Evolutionary conservation across 768 basidiomycete species (phyloP).

Genomic region (Rhizopogon vulgaris): DNA sequence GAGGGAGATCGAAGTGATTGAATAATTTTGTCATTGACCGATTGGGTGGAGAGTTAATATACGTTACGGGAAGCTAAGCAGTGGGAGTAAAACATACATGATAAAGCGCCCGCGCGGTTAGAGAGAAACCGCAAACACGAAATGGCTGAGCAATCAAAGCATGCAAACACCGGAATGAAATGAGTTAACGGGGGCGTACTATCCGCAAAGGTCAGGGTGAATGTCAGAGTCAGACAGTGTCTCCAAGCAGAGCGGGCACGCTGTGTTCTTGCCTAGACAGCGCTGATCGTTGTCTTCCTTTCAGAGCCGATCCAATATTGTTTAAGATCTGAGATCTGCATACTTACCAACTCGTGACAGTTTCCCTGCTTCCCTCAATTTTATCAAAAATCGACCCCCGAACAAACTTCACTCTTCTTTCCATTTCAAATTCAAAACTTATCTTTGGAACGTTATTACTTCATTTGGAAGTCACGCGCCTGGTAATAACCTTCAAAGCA

Average conservation of each 20-base stretch:
- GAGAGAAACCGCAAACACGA: slow-evolving; percentile 2
- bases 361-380: slow-evolving; percentile 6
- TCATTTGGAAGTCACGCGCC: slow-evolving; percentile 6
- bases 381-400: slow-evolving; percentile 1
- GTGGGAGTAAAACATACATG: slow-evolving; percentile 13
- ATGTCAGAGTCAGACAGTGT: neutral
- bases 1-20: slow-evolving; percentile 9
- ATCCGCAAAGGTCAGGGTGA: neutral
- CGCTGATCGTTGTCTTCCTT: slow-evolving; percentile 4
- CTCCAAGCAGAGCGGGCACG: neutral
- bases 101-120: slow-evolving; percentile 12
- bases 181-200: neutral
- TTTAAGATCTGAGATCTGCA: slow-evolving; percentile 13
- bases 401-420: slow-evolving; percentile 6
- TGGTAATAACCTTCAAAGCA: slow-evolving; percentile 1
- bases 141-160: slow-evolving; percentile 8
- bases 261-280: neutral
- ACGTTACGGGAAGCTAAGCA: slow-evolving; percentile 17
- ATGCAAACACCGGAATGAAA: neutral
- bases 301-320: neutral
- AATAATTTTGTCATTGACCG: slow-evolving; percentile 17
- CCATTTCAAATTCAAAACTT: slow-evolving; percentile 24
- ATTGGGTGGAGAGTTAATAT: slow-evolving; percentile 23
- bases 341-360: slow-evolving; percentile 14
- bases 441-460: slow-evolving; percentile 7